Evolutionary conservation across 805 yeast genomes (phyloP).

Genomic region (Metschnikowia continentalis): DNA sequence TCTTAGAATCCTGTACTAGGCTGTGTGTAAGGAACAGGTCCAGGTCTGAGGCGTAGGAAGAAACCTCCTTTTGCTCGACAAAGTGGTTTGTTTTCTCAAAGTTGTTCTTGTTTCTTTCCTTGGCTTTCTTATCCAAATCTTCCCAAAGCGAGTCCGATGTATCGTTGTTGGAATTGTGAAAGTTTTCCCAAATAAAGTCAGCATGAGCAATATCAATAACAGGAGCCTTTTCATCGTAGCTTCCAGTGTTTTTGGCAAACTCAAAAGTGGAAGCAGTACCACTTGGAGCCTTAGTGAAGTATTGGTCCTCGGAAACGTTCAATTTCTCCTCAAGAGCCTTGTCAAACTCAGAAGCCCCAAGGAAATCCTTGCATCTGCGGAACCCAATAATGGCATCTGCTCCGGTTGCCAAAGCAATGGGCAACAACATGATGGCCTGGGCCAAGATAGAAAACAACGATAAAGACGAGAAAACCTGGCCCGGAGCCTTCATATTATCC

Average conservation of each 20-base stretch:
- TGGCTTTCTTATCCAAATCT: constrained; percentile 10
- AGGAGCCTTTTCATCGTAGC: neutral
- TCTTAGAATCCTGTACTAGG: constrained; percentile 2
- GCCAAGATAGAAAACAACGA: constrained; percentile 41
- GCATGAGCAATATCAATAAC: constrained; percentile 12
- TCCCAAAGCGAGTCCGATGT: constrained; percentile 9
- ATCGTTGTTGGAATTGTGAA: constrained; percentile 3
- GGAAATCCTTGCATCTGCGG: constrained; percentile 22
- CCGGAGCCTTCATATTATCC: constrained; percentile 33
- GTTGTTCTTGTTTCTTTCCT: constrained; percentile 11
- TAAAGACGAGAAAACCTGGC: constrained; percentile 40
- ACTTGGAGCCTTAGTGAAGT: constrained; percentile 7
- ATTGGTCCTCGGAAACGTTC: constrained; percentile 6
- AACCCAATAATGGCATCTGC: constrained; percentile 44
- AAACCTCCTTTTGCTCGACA: neutral
- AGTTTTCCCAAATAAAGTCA: constrained; percentile 15
- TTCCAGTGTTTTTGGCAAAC: neutral
- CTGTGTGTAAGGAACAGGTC: constrained; percentile 2
- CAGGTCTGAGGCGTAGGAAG: constrained; percentile 2
- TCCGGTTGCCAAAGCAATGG: constrained; percentile 42
- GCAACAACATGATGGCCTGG: constrained; percentile 41
- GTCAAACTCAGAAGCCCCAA: constrained; percentile 18
- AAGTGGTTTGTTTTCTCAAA: constrained; percentile 1
- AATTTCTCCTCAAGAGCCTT: constrained; percentile 11
- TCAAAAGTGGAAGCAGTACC: neutral